Percentiles rank a stretch among this genome's conserved stretches.
Evolutionary conservation across 768 basidiomycete genomes (phyloP).

Genomic region (Mycena galericulata): DNA sequence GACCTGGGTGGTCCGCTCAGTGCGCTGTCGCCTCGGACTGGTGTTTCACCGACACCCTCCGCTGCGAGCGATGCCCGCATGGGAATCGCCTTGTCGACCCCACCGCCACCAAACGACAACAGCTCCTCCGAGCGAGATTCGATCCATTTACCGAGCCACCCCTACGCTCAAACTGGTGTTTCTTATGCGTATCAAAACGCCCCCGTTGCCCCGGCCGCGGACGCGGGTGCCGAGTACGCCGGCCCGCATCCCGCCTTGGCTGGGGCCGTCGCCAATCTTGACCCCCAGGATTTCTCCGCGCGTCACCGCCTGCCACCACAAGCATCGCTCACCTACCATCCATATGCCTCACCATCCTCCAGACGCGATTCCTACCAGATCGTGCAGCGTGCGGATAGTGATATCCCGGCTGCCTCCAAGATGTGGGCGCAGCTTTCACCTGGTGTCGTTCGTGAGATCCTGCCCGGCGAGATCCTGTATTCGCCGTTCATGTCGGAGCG

Average conservation of each 20-base stretch:
- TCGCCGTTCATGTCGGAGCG: constrained; percentile 57
- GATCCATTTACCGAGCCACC: constrained; percentile 56
- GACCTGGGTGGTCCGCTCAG: constrained; percentile 38
- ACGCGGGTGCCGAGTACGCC: constrained; percentile 45
- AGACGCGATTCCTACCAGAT: constrained; percentile 51
- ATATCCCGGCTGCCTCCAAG: constrained; percentile 55
- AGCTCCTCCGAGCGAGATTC: constrained; percentile 41
- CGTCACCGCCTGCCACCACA: constrained; percentile 54
- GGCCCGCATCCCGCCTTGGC: constrained; percentile 48
- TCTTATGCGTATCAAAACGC: constrained; percentile 40
- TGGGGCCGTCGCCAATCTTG: constrained; percentile 19
- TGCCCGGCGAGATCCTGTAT: constrained; percentile 59
- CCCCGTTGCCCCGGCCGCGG: constrained; percentile 18
- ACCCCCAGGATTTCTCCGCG: constrained; percentile 44
- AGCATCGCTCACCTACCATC: constrained; percentile 50
- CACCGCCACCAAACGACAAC: constrained; percentile 41
- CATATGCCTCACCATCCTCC: constrained; percentile 53
- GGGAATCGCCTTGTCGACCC: constrained; percentile 52
- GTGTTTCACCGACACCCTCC: constrained; percentile 45
- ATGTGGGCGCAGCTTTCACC: constrained; percentile 66
- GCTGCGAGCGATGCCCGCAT: constrained; percentile 43
- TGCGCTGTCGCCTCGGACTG: constrained; percentile 23
- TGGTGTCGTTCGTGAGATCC: constrained; percentile 57
- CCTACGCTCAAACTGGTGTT: constrained; percentile 61
- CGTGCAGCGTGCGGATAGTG: constrained; percentile 49